Percentiles rank a stretch among this genome's conserved stretches.
Conservation (phyloP, 768 basidiomycete genomes). For the Boletus huronensis region DNA sequence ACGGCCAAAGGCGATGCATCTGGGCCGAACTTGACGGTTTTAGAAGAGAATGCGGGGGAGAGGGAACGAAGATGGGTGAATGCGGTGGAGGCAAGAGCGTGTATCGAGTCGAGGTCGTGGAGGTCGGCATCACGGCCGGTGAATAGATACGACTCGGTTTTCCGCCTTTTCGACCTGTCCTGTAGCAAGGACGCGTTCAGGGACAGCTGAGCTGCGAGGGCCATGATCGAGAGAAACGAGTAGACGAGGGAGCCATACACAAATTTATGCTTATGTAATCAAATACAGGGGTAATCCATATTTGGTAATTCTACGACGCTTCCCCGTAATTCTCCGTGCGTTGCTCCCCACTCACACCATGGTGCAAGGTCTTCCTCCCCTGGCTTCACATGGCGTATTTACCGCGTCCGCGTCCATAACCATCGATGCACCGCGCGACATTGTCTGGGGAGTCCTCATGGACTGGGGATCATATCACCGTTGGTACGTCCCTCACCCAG, state of each 20-base stretch:
- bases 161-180: slow-evolving; percentile 57
- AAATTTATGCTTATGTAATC: background rate
- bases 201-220: slow-evolving; percentile 82
- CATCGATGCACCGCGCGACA: slow-evolving; percentile 60
- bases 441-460: slow-evolving; percentile 58
- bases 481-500: slow-evolving; percentile 43
- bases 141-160: slow-evolving; percentile 83
- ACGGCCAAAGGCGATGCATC: slow-evolving; percentile 24
- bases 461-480: slow-evolving; percentile 60
- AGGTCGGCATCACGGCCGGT: slow-evolving; percentile 74
- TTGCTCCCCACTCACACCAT: background rate
- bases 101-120: slow-evolving; percentile 85
- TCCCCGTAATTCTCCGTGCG: no score
- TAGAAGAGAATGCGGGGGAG: slow-evolving; percentile 45
- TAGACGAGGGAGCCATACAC: no score
- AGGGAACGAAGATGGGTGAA: slow-evolving; percentile 68
- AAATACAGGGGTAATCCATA: background rate
- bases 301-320: no score
- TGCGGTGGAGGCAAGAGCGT: slow-evolving; percentile 76
- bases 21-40: slow-evolving; percentile 6
- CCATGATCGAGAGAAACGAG: slow-evolving; percentile 14
- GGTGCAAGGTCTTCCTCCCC: slow-evolving; percentile 36
- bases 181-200: slow-evolving; percentile 72
- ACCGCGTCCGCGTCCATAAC: slow-evolving; percentile 41
- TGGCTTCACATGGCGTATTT: slow-evolving; percentile 44